A percentile compares a stretch with the other conserved stretches of the same genome.
Conservation (phyloP, 192 early-diverging fungal genomes). For the Coemansia furcata region DNA sequence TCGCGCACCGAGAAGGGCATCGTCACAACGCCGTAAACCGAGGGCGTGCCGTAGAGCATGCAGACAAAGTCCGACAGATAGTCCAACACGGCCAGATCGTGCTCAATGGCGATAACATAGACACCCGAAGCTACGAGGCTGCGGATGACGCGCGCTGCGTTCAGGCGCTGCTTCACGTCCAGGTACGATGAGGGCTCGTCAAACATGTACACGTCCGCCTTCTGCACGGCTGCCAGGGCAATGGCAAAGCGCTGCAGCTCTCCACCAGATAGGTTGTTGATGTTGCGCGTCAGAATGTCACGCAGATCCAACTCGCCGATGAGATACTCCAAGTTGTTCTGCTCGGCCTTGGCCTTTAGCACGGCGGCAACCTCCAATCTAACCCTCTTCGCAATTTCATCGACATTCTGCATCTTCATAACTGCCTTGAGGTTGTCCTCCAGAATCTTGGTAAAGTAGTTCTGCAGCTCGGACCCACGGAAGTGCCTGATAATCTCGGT, state of each 20-base stretch:
- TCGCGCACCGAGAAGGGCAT: slow-evolving; percentile 96
- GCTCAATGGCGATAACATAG: slow-evolving; percentile 96
- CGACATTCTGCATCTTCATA: slow-evolving; percentile 97
- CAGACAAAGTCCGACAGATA: slow-evolving; percentile 98
- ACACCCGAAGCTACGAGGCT: slow-evolving; percentile 67
- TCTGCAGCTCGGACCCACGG: slow-evolving; percentile 96
- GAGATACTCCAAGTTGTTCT: slow-evolving; percentile 70
- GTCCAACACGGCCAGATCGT: slow-evolving; percentile 97
- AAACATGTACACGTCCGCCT: slow-evolving; percentile 96
- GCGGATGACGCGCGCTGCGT: slow-evolving; percentile 91
- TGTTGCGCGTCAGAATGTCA: slow-evolving; percentile 81
- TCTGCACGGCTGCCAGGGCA: slow-evolving; percentile 74
- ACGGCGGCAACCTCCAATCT: slow-evolving; percentile 75
- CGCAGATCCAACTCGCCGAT: slow-evolving; percentile 74
- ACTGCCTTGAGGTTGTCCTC: slow-evolving; percentile 94
- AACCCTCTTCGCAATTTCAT: slow-evolving; percentile 79
- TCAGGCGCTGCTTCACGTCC: slow-evolving; percentile 98
- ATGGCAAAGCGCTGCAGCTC: slow-evolving; percentile 99
- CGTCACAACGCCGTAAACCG: slow-evolving; percentile 96
- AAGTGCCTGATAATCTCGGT: slow-evolving; percentile 94
- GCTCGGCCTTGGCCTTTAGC: slow-evolving; percentile 68
- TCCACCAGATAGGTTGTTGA: slow-evolving; percentile 86
- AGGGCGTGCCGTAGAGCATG: slow-evolving; percentile 96
- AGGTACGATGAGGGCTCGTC: slow-evolving; percentile 98
- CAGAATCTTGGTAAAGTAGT: slow-evolving; percentile 97